phyloP scores from a whole-genome alignment of 169 alveolate genomes.

The Plasmodium ovale region DNA sequence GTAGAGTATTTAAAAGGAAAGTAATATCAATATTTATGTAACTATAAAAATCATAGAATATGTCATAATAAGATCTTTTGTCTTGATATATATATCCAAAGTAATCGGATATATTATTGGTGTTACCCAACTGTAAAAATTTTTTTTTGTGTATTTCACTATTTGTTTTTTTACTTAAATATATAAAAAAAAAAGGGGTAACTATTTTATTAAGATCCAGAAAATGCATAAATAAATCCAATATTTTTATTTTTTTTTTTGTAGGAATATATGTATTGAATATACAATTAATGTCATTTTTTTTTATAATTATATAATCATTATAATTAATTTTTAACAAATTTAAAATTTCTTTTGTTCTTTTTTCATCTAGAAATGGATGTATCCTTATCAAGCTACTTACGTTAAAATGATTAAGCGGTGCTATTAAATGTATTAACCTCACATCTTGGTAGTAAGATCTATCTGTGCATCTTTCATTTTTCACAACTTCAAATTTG shows the following conservation, averaged over 20 bases:
- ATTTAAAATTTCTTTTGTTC: conserved; percentile 36
- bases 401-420: conserved; percentile 5
- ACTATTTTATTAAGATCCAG: conserved; percentile 67
- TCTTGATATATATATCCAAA: conserved; percentile 50
- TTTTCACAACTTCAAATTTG: conserved; percentile 48
- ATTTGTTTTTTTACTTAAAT: conserved; percentile 35
- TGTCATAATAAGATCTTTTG: conserved; percentile 65
- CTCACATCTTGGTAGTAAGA: conserved; percentile 53
- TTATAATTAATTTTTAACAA: conserved; percentile 60
- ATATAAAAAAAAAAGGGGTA: conserved; percentile 56
- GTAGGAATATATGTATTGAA: conserved; percentile 24
- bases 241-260: conserved; percentile 47
- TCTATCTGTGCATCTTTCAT: conserved; percentile 29
- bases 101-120: conserved; percentile 51
- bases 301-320: conserved; percentile 31
- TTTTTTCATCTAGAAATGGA: conserved; percentile 42
- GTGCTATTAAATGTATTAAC: conserved; percentile 31
- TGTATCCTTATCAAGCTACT: conserved; percentile 47
- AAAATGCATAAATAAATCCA: conserved; percentile 60
- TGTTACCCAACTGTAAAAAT: conserved; percentile 41
- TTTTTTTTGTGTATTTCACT: conserved; percentile 65
- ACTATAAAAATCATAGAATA: conserved; percentile 45
- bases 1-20: conserved; percentile 64
- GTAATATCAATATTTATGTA: conserved; percentile 35
- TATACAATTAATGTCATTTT: not conserved